A percentile compares a stretch with the other conserved stretches of the same genome.
phyloP scores from a whole-genome alignment of 23 red algal genomes.

The Gracilaria caudata region DNA sequence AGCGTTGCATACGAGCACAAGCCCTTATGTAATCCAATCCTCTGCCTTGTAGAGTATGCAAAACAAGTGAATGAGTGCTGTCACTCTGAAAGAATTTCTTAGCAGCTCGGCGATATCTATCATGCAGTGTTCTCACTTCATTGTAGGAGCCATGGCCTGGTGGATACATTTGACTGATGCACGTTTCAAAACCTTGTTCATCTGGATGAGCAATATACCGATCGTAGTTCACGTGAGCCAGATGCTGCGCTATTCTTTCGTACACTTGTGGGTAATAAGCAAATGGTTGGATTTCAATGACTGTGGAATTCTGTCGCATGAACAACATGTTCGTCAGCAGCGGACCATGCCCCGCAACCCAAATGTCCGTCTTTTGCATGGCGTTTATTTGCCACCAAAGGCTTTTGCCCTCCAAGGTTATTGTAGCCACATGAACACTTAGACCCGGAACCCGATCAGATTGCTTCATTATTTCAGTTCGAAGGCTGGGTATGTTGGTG shows the following conservation, averaged over 20 bases:
- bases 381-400: conserved; percentile 77
- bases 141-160: conserved; percentile 14
- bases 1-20: conserved; percentile 71
- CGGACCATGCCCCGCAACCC: conserved; percentile 75
- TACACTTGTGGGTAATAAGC: conserved; percentile 77
- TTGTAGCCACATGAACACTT: conserved; percentile 37
- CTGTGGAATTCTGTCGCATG: conserved; percentile 62
- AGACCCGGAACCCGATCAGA: conserved; percentile 47
- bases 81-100: conserved; percentile 53
- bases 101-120: conserved; percentile 29
- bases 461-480: conserved; percentile 35
- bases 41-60: conserved; percentile 16
- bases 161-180: conserved; percentile 58
- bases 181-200: conserved; percentile 64
- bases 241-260: conserved; percentile 66
- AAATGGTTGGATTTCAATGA: conserved; percentile 87
- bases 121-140: conserved; percentile 26
- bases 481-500: conserved; percentile 47
- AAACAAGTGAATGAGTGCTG: conserved; percentile 66
- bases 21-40: conserved; percentile 26
- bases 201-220: conserved; percentile 83
- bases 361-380: conserved; percentile 91
- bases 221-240: conserved; percentile 72
- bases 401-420: conserved; percentile 71
- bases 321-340: conserved; percentile 85